A percentile compares a stretch with the other conserved stretches of the same genome.
Conservation (phyloP, 768 basidiomycete genomes). For the Leucosporidium creatinivorum region DNA sequence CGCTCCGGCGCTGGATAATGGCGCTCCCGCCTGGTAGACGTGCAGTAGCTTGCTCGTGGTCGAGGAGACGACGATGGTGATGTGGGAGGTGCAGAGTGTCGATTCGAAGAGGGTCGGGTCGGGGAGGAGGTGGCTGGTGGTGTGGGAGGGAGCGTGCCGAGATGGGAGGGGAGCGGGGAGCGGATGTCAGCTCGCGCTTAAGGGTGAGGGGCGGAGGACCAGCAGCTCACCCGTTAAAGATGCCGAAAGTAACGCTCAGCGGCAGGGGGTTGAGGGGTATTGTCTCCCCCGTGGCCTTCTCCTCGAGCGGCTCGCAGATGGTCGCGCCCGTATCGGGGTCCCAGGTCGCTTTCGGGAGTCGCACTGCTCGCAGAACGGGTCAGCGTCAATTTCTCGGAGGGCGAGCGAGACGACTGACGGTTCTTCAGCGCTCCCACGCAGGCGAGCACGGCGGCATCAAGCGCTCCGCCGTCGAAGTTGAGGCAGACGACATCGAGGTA, state of each 20-base stretch:
- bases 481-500: constrained; percentile 93
- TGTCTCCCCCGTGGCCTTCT: constrained; percentile 43
- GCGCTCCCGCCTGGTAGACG: constrained; percentile 40
- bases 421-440: constrained; percentile 80
- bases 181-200: too few relatives aligned
- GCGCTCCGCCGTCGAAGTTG: constrained; percentile 93
- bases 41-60: constrained; percentile 51
- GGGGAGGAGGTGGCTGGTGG: constrained; percentile 52
- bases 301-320: constrained; percentile 15
- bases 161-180: too few relatives aligned
- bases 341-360: constrained; percentile 12
- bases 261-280: constrained; percentile 50
- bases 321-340: constrained; percentile 15
- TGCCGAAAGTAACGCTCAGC: constrained; percentile 58
- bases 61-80: constrained; percentile 54
- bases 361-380: constrained; percentile 52
- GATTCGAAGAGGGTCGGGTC: constrained; percentile 91
- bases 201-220: too few relatives aligned
- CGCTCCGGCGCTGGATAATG: constrained; percentile 10
- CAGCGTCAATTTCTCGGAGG: constrained; percentile 50
- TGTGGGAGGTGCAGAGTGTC: constrained; percentile 64
- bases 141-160: too few relatives aligned
- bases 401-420: constrained; percentile 48
- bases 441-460: constrained; percentile 80
- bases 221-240: constrained; percentile 65